Percentiles rank a stretch among this genome's conserved stretches.
phyloP scores from a whole-genome alignment of 73 alveolate genomes.

The Paraurostyla sp. region DNA sequence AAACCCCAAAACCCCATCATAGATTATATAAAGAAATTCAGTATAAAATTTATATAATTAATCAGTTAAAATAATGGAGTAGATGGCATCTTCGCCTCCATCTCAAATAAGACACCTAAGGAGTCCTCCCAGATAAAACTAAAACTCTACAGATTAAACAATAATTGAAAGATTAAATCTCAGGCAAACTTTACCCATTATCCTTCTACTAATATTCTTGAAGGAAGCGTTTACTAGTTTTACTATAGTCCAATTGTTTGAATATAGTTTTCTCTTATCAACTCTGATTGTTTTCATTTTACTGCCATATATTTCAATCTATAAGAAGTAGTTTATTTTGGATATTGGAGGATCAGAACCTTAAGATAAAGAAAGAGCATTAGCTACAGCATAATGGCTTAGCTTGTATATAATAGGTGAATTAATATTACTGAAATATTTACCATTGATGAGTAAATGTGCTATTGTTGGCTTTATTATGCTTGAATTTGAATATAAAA shows the following conservation, averaged over 20 bases:
- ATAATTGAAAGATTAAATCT: not conserved
- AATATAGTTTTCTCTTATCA: not conserved
- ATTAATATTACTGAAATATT: not conserved
- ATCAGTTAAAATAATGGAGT: constrained; percentile 6
- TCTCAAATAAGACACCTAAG: not conserved
- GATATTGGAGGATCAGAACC: too few relatives aligned
- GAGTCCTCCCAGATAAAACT: not conserved
- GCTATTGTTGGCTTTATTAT: not conserved
- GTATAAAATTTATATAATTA: not conserved
- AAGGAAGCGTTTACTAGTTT: constrained; percentile 5
- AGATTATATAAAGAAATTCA: not conserved
- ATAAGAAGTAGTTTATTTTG: not conserved
- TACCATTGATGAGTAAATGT: not conserved
- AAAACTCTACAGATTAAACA: not conserved
- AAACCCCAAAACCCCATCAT: constrained; percentile 46
- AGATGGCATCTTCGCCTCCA: constrained; percentile 41
- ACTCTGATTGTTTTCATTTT: not conserved
- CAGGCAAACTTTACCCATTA: not conserved
- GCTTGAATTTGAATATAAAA: not conserved
- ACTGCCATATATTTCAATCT: constrained; percentile 11
- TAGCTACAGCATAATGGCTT: not conserved
- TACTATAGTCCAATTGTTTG: not conserved
- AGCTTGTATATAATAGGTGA: not conserved
- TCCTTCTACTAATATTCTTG: not conserved
- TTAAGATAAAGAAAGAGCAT: constrained; percentile 17